Percentiles rank a stretch among this genome's conserved stretches.
Evolutionary conservation across 768 basidiomycete genomes (phyloP).

Genomic region (Rossbeevera mucosa): DNA sequence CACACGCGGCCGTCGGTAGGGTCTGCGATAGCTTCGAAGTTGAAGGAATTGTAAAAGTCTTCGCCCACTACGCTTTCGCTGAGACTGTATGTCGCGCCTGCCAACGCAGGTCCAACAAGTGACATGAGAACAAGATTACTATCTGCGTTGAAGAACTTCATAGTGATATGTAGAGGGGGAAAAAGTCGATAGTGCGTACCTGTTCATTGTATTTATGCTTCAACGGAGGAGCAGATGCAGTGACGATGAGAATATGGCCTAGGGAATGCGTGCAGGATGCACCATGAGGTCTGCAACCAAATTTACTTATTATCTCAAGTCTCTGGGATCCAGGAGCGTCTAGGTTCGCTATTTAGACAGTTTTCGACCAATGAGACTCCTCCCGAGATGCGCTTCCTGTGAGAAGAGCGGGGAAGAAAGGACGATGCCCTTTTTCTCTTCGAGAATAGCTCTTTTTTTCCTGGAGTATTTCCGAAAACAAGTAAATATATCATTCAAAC

Average conservation of each 20-base stretch:
- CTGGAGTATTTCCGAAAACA: neutral
- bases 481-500: neutral
- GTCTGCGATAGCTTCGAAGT: constrained; percentile 32
- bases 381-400: neutral
- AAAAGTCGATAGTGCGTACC: neutral
- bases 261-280: neutral
- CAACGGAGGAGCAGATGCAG: neutral
- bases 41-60: constrained; percentile 30
- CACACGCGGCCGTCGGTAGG: constrained; percentile 38
- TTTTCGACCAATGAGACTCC: neutral
- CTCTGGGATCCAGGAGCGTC: neutral
- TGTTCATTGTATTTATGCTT: constrained; percentile 15
- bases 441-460: neutral
- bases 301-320: neutral
- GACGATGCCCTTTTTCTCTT: neutral
- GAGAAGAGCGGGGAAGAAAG: neutral
- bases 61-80: constrained; percentile 28
- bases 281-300: constrained; percentile 6
- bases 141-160: constrained; percentile 12
- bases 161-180: neutral
- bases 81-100: constrained; percentile 25
- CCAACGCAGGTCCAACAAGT: constrained; percentile 12
- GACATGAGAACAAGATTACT: constrained; percentile 10
- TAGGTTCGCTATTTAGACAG: neutral
- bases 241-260: neutral